Conservation (phyloP, 495 filamentous ascomycete species). For the Diplogelasinospora grovesii region DNA sequence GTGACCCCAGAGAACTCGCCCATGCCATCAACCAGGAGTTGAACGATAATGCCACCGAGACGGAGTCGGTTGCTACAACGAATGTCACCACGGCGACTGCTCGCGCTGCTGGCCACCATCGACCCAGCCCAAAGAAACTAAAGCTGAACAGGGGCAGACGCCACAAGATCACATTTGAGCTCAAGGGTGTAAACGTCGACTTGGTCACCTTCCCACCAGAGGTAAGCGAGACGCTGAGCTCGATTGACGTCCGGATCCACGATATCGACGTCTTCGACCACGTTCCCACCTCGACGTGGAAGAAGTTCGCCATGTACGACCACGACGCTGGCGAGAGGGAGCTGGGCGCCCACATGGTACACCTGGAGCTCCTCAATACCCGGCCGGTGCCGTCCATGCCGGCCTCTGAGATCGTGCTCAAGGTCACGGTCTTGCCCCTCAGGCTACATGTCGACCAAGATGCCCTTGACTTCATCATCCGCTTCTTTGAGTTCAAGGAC, state of each 20-base stretch:
- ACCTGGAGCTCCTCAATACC: slow-evolving; percentile 81
- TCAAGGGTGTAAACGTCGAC: slow-evolving; percentile 80
- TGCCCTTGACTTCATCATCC: slow-evolving; percentile 90
- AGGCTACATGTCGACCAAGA: slow-evolving; percentile 96
- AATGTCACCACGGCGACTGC: slow-evolving; percentile 54
- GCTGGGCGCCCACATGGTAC: slow-evolving; percentile 78
- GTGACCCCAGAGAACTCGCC: slow-evolving; percentile 72
- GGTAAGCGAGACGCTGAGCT: slow-evolving; percentile 74
- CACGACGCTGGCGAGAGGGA: slow-evolving; percentile 78
- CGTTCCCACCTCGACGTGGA: slow-evolving; percentile 93
- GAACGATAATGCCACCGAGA: slow-evolving; percentile 81
- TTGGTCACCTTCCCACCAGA: slow-evolving; percentile 74
- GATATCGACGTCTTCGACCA: slow-evolving; percentile 93
- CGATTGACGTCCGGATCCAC: slow-evolving; percentile 71
- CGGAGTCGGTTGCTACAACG: slow-evolving; percentile 75
- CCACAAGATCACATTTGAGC: slow-evolving; percentile 93
- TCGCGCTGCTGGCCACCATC: slow-evolving; percentile 40
- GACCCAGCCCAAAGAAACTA: slow-evolving; percentile 50
- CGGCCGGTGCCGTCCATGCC: slow-evolving; percentile 75
- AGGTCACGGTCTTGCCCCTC: slow-evolving; percentile 76
- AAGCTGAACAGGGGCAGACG: slow-evolving; percentile 77
- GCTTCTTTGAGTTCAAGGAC: slow-evolving; percentile 97
- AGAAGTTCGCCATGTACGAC: slow-evolving; percentile 93
- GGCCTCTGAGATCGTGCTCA: slow-evolving; percentile 85
- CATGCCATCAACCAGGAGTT: slow-evolving; percentile 81